Base-by-base conservation (phyloP, 495 filamentous ascomycete species). In the Neurospora sp. region DNA sequence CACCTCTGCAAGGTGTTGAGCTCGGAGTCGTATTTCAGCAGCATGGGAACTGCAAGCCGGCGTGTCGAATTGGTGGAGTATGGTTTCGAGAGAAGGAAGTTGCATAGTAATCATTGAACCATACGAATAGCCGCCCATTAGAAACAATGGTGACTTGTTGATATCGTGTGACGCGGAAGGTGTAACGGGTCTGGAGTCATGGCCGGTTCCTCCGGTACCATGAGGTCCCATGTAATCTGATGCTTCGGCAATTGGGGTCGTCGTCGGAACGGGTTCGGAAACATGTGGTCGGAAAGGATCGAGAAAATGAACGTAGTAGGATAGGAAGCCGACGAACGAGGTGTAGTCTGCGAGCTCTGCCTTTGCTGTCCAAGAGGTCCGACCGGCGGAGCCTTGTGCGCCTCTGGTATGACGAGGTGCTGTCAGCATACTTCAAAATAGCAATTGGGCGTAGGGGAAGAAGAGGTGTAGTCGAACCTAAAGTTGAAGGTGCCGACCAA, bases 401-500 rank as follows among this genome's bases (percentile, higher is more conserved):
- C 96, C 96, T 81, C 96, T 97, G 74, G 72, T 12, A 31, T 38
- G 66, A 44, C n/a, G 72, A 72, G 54, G 27, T 66, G 18, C 31
- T 4, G 54, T 66, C 54, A 66, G 54, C 54, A 35, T 18, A 2
- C 23, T 35, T 35, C 6, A 16, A 14, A 3, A 66, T 18, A 8
- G 27, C 14, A 9, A 62, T 14, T 31, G 54, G 20, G 11, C 7
- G 8, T 20, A 11, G 14, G 14, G 18, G 11, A 27, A 39, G n/a
- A 8, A 27, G 39, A 72, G 5, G 23, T 8, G 71, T 66, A 5
- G 35, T 35, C 35, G 78, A 81, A 97, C 94, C 94, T 89, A 76
- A 98, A 97, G 78, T 99, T 98, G 80, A 98, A 98, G 2, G 93
- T 97, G 7, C 86, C 92, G 20, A 98, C 93, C 3, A 96, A 80